phyloP scores from a whole-genome alignment of 306 rosid genomes.

The Dryas octopetala region DNA sequence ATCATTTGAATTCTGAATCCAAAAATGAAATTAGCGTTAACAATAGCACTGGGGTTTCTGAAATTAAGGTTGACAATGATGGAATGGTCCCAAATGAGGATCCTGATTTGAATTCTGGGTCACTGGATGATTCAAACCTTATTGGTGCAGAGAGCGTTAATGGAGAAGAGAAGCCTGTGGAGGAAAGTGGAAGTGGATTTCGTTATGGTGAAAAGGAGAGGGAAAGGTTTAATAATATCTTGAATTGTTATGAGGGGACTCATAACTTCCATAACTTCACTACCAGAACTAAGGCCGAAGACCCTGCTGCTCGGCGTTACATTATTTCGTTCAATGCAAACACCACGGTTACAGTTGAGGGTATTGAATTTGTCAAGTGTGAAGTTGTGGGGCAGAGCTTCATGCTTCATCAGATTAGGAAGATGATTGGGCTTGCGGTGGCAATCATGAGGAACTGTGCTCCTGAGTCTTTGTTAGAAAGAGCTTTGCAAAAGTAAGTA shows the following conservation, averaged over 20 bases:
- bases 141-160: conserved; percentile 34
- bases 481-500: conserved; percentile 78
- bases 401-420: conserved; percentile 98
- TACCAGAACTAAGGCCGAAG: conserved; percentile 87
- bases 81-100: conserved; percentile 23
- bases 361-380: conserved; percentile 79
- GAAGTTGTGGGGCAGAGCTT: conserved; percentile 96
- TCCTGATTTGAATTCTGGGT: conserved; percentile 30
- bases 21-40: background rate
- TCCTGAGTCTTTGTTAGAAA: conserved; percentile 64
- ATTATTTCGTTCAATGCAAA: conserved; percentile 70
- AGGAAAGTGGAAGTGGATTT: conserved; percentile 47
- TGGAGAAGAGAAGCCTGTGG: conserved; percentile 35
- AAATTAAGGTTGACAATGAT: conserved; percentile 35
- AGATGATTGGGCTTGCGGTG: conserved; percentile 92
- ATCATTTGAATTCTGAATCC: background rate
- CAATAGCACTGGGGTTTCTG: conserved; percentile 9
- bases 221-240: conserved; percentile 69
- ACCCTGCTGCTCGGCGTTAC: conserved; percentile 70
- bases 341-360: conserved; percentile 50
- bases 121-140: conserved; percentile 24
- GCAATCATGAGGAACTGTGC: conserved; percentile 84
- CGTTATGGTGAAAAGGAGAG: conserved; percentile 67
- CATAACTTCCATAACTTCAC: conserved; percentile 95
- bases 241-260: conserved; percentile 74